Base-by-base conservation (phyloP, 495 filamentous ascomycete species). In the Cercophora sp. region DNA sequence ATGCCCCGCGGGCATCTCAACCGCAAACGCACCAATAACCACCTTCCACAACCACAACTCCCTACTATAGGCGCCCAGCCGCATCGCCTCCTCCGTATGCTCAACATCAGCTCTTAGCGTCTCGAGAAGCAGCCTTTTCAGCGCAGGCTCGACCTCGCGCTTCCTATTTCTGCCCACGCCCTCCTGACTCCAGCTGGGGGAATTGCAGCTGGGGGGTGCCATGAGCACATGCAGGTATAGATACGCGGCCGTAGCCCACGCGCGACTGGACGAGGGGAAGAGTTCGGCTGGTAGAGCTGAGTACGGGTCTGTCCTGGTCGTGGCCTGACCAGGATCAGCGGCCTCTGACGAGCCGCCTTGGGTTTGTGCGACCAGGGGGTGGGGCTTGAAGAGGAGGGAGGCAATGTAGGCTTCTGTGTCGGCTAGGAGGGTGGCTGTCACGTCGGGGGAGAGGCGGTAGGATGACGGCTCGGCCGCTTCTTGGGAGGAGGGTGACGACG, bases 191-290 rank as follows among this genome's bases (percentile, higher is more conserved):
- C 23, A 8, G 18, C 9, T 8, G 8, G 40, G 40, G 22, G 3
- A 18, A 18, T 2, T 9, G 22, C 36, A 19, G 10, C 18, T 56
- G 25, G 56, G 39, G 0, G 39, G 39, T 10, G 37, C 26, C 10
- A 63, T 42, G 8, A 63, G 19, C 22, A 61, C 24, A 29, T 64
- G 61, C 0, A 58, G 54, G 24, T 61, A 64, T 16, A 64, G 39
- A 29, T 64, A 64, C 6, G 42, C 55, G 16, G 61, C 61, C 1
- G 55, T 42, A 5, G 58, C 61, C 61, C 61, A 64, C 35, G 61
- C 54, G 24, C 61, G 57, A 27, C 51, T 53, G 18, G 58, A 24
- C 11, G 48, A 56, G 1, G 61, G 61, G 26, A 52, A 51, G 10
- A 48, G 46, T 0, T 29, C 37, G 2, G 52, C 23, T 4, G 52